Conservation (phyloP, 2,329 filamentous ascomycete genomes). For the Fusarium cicatricum region DNA sequence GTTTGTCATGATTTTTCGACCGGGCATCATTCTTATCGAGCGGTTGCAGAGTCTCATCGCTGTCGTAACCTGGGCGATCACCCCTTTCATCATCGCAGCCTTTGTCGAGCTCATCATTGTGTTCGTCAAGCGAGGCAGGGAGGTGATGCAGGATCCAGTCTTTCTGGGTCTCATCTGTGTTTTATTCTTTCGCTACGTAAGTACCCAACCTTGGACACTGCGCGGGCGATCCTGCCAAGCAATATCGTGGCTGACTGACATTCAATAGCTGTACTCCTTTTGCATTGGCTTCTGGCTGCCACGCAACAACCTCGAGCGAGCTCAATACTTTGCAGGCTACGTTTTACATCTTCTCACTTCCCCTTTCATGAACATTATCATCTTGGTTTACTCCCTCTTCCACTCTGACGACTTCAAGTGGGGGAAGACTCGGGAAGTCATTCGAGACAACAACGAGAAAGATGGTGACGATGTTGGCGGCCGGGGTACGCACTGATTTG, state of each 20-base stretch:
- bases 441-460: slow-evolving; percentile 41
- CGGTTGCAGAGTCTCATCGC: slow-evolving; percentile 55
- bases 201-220: slow-evolving; percentile 23
- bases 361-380: slow-evolving; percentile 54
- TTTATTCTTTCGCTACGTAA: slow-evolving; percentile 51
- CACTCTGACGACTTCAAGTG: slow-evolving; percentile 56
- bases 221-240: not conserved
- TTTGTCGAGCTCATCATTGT: slow-evolving; percentile 49
- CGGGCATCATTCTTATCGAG: slow-evolving; percentile 53
- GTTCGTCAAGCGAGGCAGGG: slow-evolving; percentile 44
- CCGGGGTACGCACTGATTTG: slow-evolving; percentile 35
- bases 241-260: slow-evolving; percentile 19
- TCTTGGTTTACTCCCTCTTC: slow-evolving; percentile 52
- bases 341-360: slow-evolving; percentile 49
- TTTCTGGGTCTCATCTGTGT: slow-evolving; percentile 51
- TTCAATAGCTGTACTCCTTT: slow-evolving; percentile 50
- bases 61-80: slow-evolving; percentile 57
- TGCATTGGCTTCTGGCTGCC: slow-evolving; percentile 54
- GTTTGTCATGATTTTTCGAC: slow-evolving; percentile 57
- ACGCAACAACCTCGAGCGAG: slow-evolving; percentile 48
- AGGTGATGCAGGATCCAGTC: slow-evolving; percentile 47
- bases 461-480: slow-evolving; percentile 37
- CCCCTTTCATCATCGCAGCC: slow-evolving; percentile 54
- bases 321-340: slow-evolving; percentile 51
- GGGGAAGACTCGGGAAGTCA: slow-evolving; percentile 55